Percentiles rank a stretch among this genome's conserved stretches.
Conservation (phyloP, 257 asterid genomes). For the Przewalskia tangutica region DNA sequence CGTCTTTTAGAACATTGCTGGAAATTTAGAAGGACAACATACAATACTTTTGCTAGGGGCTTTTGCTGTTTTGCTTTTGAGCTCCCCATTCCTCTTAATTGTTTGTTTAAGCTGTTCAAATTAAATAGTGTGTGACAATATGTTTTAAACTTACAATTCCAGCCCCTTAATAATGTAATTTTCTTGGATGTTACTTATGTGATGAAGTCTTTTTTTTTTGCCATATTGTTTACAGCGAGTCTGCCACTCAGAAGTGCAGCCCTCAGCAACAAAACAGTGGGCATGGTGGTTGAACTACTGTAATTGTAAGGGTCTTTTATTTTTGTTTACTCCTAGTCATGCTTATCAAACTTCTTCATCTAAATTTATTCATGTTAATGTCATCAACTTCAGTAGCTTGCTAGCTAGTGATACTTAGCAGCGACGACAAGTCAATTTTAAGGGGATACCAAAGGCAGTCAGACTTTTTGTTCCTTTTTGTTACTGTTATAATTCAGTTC, state of each 20-base stretch:
- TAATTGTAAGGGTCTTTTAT: slow-evolving; percentile 43
- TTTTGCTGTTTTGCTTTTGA: not conserved
- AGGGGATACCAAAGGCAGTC: not conserved
- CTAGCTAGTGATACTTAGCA: not conserved
- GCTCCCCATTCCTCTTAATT: not conserved
- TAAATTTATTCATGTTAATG: not conserved
- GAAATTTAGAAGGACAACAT: too few species aligned
- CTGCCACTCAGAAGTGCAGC: slow-evolving; percentile 71
- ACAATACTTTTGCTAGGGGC: too few species aligned
- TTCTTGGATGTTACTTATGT: not conserved
- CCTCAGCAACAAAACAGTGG: slow-evolving; percentile 38
- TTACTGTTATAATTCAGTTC: not conserved
- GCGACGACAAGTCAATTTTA: not conserved
- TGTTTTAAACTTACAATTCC: not conserved
- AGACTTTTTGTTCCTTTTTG: not conserved
- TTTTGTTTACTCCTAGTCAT: not conserved
- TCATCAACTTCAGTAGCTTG: not conserved
- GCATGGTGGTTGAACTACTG: slow-evolving; percentile 66
- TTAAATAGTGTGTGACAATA: not conserved
- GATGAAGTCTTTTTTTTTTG: not conserved
- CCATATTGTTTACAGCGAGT: slow-evolving; percentile 49
- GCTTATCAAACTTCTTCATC: not conserved
- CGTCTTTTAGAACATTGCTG: too few species aligned
- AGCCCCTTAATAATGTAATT: not conserved
- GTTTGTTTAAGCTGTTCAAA: not conserved